Conservation (phyloP, 1,284 basidiomycete species). For the Anthracocystis walkeri region DNA sequence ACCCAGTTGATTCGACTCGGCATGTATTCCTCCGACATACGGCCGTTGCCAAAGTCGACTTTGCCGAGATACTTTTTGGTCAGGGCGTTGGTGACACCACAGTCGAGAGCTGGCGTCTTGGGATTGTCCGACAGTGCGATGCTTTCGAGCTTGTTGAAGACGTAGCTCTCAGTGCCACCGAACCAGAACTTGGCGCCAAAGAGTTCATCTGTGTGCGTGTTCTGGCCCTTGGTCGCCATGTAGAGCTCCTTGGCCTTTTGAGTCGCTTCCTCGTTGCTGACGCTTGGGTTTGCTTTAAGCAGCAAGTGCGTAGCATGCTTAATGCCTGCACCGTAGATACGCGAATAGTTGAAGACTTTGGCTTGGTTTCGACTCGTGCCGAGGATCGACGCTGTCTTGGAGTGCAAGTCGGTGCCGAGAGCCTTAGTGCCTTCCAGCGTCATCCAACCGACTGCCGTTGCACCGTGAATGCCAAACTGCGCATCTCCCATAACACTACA, state of each 20-base stretch:
- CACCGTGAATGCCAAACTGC: conserved; percentile 96
- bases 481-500: conserved; percentile 98
- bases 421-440: conserved; percentile 98
- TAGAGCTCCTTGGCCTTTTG: conserved; percentile 87
- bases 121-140: conserved; percentile 90
- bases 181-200: conserved; percentile 86
- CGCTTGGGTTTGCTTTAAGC: conserved; percentile 84
- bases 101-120: conserved; percentile 90
- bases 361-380: conserved; percentile 94
- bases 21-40: conserved; percentile 86
- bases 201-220: conserved; percentile 53
- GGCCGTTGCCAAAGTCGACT: conserved; percentile 68
- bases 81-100: conserved; percentile 91
- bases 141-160: conserved; percentile 99
- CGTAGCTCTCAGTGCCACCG: conserved; percentile 93
- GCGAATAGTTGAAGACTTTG: conserved; percentile 99
- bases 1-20: conserved; percentile 99
- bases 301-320: conserved; percentile 90
- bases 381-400: conserved; percentile 93
- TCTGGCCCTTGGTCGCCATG: conserved; percentile 87
- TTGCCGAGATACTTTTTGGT: conserved; percentile 85
- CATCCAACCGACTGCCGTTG: conserved; percentile 99
- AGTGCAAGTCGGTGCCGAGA: conserved; percentile 94
- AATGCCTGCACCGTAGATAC: conserved; percentile 98
- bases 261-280: conserved; percentile 83